Evolutionary conservation across 208 protist genomes (phyloP).

Genomic region (Crithidia brevicula): DNA sequence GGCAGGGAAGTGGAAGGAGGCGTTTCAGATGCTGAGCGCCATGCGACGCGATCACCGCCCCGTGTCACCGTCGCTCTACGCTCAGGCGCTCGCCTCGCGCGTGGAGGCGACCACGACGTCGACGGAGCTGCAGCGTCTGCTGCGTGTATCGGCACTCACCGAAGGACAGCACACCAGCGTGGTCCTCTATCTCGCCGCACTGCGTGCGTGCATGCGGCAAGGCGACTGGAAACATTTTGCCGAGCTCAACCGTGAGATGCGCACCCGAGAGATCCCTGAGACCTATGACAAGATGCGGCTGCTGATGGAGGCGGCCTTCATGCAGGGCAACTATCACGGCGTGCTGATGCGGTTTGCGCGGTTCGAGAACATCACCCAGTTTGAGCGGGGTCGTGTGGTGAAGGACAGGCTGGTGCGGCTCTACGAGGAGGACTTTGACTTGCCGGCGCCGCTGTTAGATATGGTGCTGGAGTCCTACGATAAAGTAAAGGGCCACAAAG

Average conservation of each 20-base stretch:
- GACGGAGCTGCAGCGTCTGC: conserved; percentile 42
- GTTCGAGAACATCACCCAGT: conserved; percentile 65
- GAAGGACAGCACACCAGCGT: conserved; percentile 32
- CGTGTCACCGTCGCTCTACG: conserved; percentile 56
- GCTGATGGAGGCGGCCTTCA: conserved; percentile 67
- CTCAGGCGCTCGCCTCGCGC: conserved; percentile 40
- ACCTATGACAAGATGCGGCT: conserved; percentile 77
- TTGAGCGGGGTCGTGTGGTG: conserved; percentile 50
- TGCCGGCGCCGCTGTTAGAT: conserved; percentile 54
- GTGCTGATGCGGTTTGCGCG: conserved; percentile 70
- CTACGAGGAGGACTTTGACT: conserved; percentile 66
- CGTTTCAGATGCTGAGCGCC: conserved; percentile 40
- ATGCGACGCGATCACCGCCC: conserved; percentile 67
- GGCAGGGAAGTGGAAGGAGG: conserved; percentile 59
- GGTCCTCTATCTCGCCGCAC: conserved; percentile 55
- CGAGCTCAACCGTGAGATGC: conserved; percentile 62
- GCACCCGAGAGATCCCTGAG: conserved; percentile 54
- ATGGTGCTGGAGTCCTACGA: conserved; percentile 67
- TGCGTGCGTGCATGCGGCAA: conserved; percentile 64
- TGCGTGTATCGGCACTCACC: conserved; percentile 34
- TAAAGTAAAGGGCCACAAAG: conserved; percentile 43
- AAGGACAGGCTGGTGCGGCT: conserved; percentile 48
- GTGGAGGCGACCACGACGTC: conserved; percentile 42
- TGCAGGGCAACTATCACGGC: conserved; percentile 53
- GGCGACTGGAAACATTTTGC: conserved; percentile 69